A percentile compares a stretch with the other conserved stretches of the same genome.
Conservation (phyloP, 805 yeast species). For the Ogataea ganodermae region DNA sequence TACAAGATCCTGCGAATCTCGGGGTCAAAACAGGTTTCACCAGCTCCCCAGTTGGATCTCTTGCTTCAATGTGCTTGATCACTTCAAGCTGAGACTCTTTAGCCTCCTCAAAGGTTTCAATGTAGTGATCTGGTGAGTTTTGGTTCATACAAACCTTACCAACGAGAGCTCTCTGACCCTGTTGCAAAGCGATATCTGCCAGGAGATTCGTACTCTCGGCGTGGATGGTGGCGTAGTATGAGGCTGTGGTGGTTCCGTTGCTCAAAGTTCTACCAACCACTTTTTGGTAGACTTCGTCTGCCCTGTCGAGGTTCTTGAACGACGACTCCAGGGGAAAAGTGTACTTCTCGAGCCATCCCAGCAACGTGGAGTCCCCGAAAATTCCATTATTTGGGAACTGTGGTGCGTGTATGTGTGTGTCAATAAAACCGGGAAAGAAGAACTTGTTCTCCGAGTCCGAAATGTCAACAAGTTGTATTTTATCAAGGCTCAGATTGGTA, state of each 20-base stretch:
- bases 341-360: conserved; percentile 86
- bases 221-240: conserved; percentile 90
- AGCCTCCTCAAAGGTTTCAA: conserved; percentile 56
- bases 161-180: conserved; percentile 85
- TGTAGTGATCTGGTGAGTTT: conserved; percentile 72
- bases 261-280: conserved; percentile 69
- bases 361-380: conserved; percentile 78
- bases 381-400: conserved; percentile 83
- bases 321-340: conserved; percentile 89
- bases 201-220: conserved; percentile 70
- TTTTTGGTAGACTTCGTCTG: conserved; percentile 61
- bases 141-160: conserved; percentile 95
- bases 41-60: conserved; percentile 54
- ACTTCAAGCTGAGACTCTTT: conserved; percentile 55
- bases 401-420: conserved; percentile 84
- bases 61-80: conserved; percentile 52
- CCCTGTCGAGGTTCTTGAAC: conserved; percentile 54
- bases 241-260: conserved; percentile 89
- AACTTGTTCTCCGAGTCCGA: conserved; percentile 48
- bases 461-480: conserved; percentile 36
- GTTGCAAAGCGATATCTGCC: conserved; percentile 64
- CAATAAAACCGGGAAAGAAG: conserved; percentile 80
- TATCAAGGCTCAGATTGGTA: conserved; percentile 23
- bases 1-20: conserved; percentile 89
- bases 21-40: conserved; percentile 86